phyloP scores from a whole-genome alignment of 2,329 filamentous ascomycete genomes.

The Pseudovirgaria hyperparasitica region DNA sequence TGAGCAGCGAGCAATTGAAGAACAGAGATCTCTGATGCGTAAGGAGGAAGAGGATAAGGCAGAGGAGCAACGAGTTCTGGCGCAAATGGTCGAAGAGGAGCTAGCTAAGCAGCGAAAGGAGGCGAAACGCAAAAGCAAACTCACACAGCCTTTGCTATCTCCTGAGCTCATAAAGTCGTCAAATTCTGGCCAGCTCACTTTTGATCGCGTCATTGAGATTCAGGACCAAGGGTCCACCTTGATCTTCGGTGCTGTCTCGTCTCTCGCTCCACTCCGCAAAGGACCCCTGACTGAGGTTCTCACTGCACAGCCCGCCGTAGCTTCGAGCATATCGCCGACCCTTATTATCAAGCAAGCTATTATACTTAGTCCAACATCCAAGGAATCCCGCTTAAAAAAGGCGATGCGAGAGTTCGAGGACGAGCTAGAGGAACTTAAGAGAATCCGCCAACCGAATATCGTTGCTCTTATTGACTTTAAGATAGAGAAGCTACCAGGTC shows the following conservation, averaged over 20 bases:
- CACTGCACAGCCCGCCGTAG: slow-evolving; percentile 54
- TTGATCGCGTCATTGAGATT: slow-evolving; percentile 54
- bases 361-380: slow-evolving; percentile 41
- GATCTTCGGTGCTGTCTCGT: slow-evolving; percentile 59
- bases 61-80: slow-evolving; percentile 60
- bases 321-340: slow-evolving; percentile 33
- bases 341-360: slow-evolving; percentile 48
- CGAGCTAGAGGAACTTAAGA: slow-evolving; percentile 62
- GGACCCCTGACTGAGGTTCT: slow-evolving; percentile 57
- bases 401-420: slow-evolving; percentile 65
- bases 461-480: slow-evolving; percentile 74
- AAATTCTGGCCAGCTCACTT: slow-evolving; percentile 35
- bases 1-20: slow-evolving; percentile 41
- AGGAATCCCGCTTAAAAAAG: slow-evolving; percentile 57
- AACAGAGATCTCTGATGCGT: slow-evolving; percentile 28
- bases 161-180: too few species aligned
- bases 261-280: slow-evolving; percentile 52
- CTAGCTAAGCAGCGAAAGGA: slow-evolving; percentile 56
- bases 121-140: slow-evolving; percentile 42
- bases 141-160: too few species aligned
- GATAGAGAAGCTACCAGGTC: slow-evolving; percentile 42
- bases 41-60: slow-evolving; percentile 33
- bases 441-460: slow-evolving; percentile 62
- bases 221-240: slow-evolving; percentile 51
- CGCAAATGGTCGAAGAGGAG: slow-evolving; percentile 61